A percentile compares a stretch with the other conserved stretches of the same genome.
phyloP scores from a whole-genome alignment of 2,329 filamentous ascomycete genomes.

The Penicillium fuscoglaucum region DNA sequence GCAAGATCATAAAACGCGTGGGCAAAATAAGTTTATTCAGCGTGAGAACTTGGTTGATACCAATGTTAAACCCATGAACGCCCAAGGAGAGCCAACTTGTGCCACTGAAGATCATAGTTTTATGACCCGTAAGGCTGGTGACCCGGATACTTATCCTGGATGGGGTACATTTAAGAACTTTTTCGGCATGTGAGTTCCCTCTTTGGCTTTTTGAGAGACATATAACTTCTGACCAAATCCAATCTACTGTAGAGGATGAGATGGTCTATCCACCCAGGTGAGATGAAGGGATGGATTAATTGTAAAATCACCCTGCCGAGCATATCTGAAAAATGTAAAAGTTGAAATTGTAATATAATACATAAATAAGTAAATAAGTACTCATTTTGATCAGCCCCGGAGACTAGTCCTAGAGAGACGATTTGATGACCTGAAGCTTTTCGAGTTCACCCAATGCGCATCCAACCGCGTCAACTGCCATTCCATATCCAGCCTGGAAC shows the following conservation, averaged over 20 bases:
- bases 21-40: slow-evolving; percentile 21
- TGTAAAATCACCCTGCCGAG: no score
- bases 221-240: background rate
- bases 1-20: slow-evolving; percentile 30
- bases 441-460: no score
- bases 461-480: no score
- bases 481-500: no score
- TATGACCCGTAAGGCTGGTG: slow-evolving; percentile 30
- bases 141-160: slow-evolving; percentile 32
- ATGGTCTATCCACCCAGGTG: no score
- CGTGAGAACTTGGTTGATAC: slow-evolving; percentile 12
- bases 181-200: slow-evolving; percentile 12
- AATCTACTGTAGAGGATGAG: background rate
- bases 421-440: no score
- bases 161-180: slow-evolving; percentile 32
- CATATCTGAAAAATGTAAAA: no score
- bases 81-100: slow-evolving; percentile 22
- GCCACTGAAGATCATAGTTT: slow-evolving; percentile 37
- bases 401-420: no score
- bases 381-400: no score
- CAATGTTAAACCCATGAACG: slow-evolving; percentile 2
- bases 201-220: background rate
- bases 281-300: background rate
- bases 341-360: no score
- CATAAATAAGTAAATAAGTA: no score